A percentile compares a stretch with the other conserved stretches of the same genome.
Evolutionary conservation across 768 basidiomycete genomes (phyloP).

Genomic region (Lepiota brunneoincarnata): DNA sequence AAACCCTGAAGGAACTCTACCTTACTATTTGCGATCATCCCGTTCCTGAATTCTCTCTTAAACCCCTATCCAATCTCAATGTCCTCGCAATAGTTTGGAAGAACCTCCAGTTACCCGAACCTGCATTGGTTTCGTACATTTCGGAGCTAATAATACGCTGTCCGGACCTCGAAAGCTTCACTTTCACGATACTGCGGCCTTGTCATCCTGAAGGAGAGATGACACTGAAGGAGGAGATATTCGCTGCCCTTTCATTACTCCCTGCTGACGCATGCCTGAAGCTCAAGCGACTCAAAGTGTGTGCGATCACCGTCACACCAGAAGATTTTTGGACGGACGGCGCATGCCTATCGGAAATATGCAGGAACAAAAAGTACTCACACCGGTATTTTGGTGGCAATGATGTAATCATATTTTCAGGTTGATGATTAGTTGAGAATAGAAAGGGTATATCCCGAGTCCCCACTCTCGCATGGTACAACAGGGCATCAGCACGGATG

Average conservation of each 20-base stretch:
- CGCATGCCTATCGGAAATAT: too few species aligned
- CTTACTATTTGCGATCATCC: not conserved
- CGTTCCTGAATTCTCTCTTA: not conserved
- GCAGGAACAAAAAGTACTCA: too few species aligned
- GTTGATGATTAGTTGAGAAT: too few species aligned
- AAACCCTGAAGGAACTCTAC: not conserved
- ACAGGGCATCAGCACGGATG: too few species aligned
- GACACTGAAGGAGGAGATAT: not conserved
- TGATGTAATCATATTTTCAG: too few species aligned
- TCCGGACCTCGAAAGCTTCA: not conserved
- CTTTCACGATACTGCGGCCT: too few species aligned
- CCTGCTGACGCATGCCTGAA: not conserved
- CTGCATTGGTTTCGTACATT: not conserved
- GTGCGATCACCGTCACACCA: not conserved
- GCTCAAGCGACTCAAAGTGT: not conserved
- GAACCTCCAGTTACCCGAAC: not conserved
- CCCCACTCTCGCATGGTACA: too few species aligned
- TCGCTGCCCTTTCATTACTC: not conserved
- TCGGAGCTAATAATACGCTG: not conserved
- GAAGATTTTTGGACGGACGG: not conserved
- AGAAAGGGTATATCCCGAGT: too few species aligned
- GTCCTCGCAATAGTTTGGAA: not conserved
- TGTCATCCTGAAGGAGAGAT: too few species aligned
- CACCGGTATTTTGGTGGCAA: too few species aligned
- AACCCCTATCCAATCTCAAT: not conserved